phyloP scores from a whole-genome alignment of 2,329 filamentous ascomycete species.

The Aureobasidium sp. region DNA sequence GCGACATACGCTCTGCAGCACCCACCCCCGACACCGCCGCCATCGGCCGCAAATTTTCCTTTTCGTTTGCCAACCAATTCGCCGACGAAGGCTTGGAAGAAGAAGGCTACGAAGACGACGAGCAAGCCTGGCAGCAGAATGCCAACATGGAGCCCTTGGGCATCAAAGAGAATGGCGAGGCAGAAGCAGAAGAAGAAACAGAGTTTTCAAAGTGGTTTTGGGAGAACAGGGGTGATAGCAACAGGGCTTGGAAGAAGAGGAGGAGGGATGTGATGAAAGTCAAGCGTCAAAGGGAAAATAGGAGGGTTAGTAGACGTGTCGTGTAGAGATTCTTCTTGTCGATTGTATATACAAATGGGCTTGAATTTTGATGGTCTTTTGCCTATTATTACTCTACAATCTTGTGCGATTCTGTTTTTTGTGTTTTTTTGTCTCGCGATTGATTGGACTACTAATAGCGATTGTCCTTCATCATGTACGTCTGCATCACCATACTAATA shows the following conservation, averaged over 20 bases:
- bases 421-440: too few species aligned
- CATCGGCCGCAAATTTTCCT: constrained; percentile 56
- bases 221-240: constrained; percentile 43
- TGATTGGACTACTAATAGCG: too few species aligned
- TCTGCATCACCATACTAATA: too few species aligned
- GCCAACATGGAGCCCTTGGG: neutral
- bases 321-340: neutral
- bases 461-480: too few species aligned
- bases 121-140: constrained; percentile 12
- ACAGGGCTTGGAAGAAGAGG: constrained; percentile 47
- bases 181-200: constrained; percentile 37
- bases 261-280: constrained; percentile 54
- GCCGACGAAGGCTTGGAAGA: constrained; percentile 42
- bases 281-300: constrained; percentile 54
- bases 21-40: constrained; percentile 92
- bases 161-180: constrained; percentile 21
- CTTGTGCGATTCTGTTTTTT: too few species aligned
- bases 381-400: too few species aligned
- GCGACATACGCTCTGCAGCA: constrained; percentile 75
- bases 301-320: constrained; percentile 38
- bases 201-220: constrained; percentile 59
- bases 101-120: constrained; percentile 25
- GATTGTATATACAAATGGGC: too few species aligned
- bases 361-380: too few species aligned
- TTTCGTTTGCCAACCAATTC: constrained; percentile 34